Evolutionary conservation across 1,284 basidiomycete genomes (phyloP), one percentile per base, ranked within the genome.

Genomic region (Pterula multifida): DNA sequence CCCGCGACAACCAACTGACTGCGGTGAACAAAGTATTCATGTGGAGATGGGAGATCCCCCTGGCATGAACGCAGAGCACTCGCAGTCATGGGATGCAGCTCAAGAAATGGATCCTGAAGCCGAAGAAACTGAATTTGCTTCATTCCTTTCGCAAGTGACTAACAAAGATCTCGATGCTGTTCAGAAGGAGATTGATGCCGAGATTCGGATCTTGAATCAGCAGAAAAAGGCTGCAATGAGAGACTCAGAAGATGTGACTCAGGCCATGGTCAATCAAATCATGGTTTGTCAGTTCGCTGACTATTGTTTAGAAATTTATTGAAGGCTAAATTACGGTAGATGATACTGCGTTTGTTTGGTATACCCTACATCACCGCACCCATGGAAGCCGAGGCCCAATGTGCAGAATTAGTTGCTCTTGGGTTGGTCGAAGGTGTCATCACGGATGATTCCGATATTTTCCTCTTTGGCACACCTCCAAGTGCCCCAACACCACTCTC

Each of bases 381-480:
- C 0, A 95, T 91, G 93, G 96, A 99, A 73, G 96, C 96, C 36
- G 96, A 99, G 68, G 96, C 96, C 0, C 96, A 99, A 65, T 99
- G 96, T 60, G 95, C 96, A 2, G 85, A 92, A 58, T 82, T 99
- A 9, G 84, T 92, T 2, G 70, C 78, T 12, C 75, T 95, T 3
- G 79, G 82, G 2, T 75, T 98, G 23, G 95, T 97, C 32, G 93
- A 98, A 58, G 96, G 96, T 0, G 88, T 98, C 56, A 98, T 99
- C 64, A 99, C 96, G 0, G 96, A 99, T 65, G 96, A 99, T 66
- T 96, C 92, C 15, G 96, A 99, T 61, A 93, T 98, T 28, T 99
- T 99, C 66, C 81, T 98, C 45, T 99, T 99, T 58, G 95, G 96
- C 26, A 95, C 90, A 15, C 71, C 78, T 53, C 39, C 39, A 6